A percentile compares a stretch with the other conserved stretches of the same genome.
Conservation (phyloP, 345 rosid species). For the Reutealis trisperma region DNA sequence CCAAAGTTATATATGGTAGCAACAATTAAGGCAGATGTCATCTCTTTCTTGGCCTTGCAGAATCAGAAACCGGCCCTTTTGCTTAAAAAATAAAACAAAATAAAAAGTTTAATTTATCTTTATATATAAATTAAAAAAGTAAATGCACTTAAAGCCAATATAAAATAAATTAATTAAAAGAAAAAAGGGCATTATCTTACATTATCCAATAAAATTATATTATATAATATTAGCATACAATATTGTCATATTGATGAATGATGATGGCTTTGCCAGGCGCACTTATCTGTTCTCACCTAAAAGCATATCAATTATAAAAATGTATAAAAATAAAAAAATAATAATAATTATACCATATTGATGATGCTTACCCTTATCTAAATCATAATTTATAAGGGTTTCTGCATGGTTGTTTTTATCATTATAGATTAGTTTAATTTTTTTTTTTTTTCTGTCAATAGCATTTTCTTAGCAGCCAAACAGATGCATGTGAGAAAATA, state of each 20-base stretch:
- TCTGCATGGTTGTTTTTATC: constrained; percentile 8
- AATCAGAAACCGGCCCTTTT: background rate
- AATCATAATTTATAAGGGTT: background rate
- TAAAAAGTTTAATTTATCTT: too few species aligned
- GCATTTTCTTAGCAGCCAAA: background rate
- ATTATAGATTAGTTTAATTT: background rate
- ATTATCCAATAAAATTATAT: constrained; percentile 12
- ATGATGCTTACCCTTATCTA: background rate
- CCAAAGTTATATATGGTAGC: background rate
- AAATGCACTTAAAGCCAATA: background rate
- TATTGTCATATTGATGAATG: constrained; percentile 24
- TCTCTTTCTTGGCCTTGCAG: constrained; percentile 4
- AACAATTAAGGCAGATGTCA: background rate
- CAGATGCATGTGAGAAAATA: constrained; percentile 1
- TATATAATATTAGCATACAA: background rate
- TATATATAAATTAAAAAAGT: background rate
- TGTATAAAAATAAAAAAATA: too few species aligned
- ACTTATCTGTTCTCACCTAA: constrained; percentile 36
- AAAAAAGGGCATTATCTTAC: background rate
- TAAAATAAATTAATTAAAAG: background rate
- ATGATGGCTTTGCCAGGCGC: constrained; percentile 27
- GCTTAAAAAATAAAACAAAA: background rate
- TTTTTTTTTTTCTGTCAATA: background rate
- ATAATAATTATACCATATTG: too few species aligned
- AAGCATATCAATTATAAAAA: background rate